phyloP scores from a whole-genome alignment of 2,329 filamentous ascomycete genomes.

The Aspergillus floridensis region DNA sequence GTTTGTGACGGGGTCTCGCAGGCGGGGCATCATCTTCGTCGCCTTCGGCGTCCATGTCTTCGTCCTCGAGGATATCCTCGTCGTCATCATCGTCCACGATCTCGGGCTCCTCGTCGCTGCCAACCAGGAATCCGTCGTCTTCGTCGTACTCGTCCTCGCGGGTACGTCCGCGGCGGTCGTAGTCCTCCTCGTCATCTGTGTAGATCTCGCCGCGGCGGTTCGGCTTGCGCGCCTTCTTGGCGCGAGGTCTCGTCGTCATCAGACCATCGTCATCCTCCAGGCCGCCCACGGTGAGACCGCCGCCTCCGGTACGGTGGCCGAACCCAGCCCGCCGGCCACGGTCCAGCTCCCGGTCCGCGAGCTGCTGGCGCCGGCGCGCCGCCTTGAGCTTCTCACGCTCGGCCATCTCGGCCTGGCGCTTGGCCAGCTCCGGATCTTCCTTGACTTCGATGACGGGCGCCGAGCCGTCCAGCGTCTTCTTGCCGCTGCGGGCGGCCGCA shows the following conservation, averaged over 20 bases:
- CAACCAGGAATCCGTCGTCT: slow-evolving; percentile 71
- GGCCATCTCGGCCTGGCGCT: slow-evolving; percentile 57
- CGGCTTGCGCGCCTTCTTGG: slow-evolving; percentile 36
- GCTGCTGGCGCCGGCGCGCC: slow-evolving; percentile 54
- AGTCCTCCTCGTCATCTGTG: slow-evolving; percentile 50
- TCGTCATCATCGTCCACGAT: slow-evolving; percentile 46
- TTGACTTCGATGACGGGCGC: slow-evolving; percentile 58
- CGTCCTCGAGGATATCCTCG: slow-evolving; percentile 43
- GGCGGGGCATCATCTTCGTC: slow-evolving; percentile 37
- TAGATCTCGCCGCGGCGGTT: slow-evolving; percentile 50
- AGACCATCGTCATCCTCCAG: slow-evolving; percentile 58
- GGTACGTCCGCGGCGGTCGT: slow-evolving; percentile 44
- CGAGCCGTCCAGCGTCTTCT: slow-evolving; percentile 50
- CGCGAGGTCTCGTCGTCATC: slow-evolving; percentile 41
- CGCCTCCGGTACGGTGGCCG: slow-evolving; percentile 44
- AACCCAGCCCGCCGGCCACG: slow-evolving; percentile 51
- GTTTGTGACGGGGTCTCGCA: slow-evolving; percentile 30
- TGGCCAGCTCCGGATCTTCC: slow-evolving; percentile 62
- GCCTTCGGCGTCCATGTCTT: slow-evolving; percentile 47
- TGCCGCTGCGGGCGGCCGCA: slow-evolving; percentile 53
- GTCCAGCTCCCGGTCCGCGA: slow-evolving; percentile 55
- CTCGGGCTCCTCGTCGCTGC: slow-evolving; percentile 50
- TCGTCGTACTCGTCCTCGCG: slow-evolving; percentile 82
- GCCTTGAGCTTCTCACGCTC: slow-evolving; percentile 58
- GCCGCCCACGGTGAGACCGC: slow-evolving; percentile 55